Evolutionary conservation across 108 stramenopile species (phyloP), one percentile per base, ranked within the genome.

Genomic region (Seminavis robusta): DNA sequence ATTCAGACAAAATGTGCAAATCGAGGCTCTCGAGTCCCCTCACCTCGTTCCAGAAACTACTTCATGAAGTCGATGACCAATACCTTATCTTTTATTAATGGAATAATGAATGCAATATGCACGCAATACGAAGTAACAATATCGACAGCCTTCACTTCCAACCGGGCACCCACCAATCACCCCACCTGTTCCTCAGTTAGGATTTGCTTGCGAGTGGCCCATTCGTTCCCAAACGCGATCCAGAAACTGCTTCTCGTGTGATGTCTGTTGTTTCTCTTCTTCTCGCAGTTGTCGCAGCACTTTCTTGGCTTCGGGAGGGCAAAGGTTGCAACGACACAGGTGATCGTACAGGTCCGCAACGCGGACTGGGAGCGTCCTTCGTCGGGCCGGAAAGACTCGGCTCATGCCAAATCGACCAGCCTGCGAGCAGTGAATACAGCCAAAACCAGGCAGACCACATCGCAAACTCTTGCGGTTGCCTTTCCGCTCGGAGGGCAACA

Each of bases 261-360:
- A 11, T 30, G 28, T 47, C 44, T 11, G 23, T 33, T n/a, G n/a
- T n/a, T n/a, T n/a, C n/a, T n/a, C n/a, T n/a, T n/a, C n/a, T n/a
- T n/a, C 29, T 53, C 38, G n/a, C 49, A 67, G 45, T n/a, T 52
- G 30, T 31, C 34, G 25, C 17, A 71, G 42, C 43, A 51, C 50
- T 31, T 57, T 27, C 33, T 65, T 61, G 21, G 65, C 44, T n/a
- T 59, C 59, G 7, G 21, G 29, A 3, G 72, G 77, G 43, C 61
- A 63, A 17, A 65, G 33, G 0, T 62, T 21, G 60, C 77, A 79
- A 0, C 64, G 40, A 2, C 64, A 47, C n/a, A 79, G 8, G 42
- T 79, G 77, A 42, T 69, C 58, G 47, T 60, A 69, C 0, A 79
- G 48, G 56, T 79, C 72, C 6, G 50, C 31, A 33, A 79, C 33